phyloP scores from a whole-genome alignment of 1,139 yeast genomes.

The Zygosaccharomyces sapae region DNA sequence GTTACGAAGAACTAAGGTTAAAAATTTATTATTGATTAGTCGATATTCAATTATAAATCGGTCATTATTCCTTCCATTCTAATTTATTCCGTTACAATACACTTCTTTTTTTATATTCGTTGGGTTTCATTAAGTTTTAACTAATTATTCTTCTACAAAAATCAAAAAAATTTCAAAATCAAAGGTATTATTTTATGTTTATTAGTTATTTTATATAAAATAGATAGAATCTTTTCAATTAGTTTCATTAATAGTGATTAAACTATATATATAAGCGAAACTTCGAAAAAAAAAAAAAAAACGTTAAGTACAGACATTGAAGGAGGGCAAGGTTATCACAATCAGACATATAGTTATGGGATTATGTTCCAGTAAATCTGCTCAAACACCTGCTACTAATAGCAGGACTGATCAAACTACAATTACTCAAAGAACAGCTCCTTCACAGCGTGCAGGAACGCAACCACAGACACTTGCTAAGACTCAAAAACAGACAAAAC shows the following conservation, averaged over 20 bases:
- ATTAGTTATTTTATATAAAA: constrained; percentile 1
- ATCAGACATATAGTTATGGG: constrained; percentile 21
- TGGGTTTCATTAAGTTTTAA: constrained; percentile 2
- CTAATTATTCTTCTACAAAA: neutral
- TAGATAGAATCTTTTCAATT: constrained; percentile 1
- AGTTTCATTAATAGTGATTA: neutral
- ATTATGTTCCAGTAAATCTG: constrained; percentile 28
- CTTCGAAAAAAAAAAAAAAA: neutral
- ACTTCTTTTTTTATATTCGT: constrained; percentile 1
- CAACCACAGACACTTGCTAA: constrained; percentile 1
- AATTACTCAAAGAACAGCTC: constrained; percentile 3
- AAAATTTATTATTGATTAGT: neutral
- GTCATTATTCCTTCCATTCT: neutral
- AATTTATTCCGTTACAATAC: neutral
- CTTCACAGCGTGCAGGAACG: neutral
- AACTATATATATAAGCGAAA: neutral
- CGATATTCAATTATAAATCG: neutral
- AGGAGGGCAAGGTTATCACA: neutral
- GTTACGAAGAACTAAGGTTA: neutral
- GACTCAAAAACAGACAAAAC: constrained; percentile 1
- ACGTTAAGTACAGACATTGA: neutral
- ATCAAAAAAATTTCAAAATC: neutral
- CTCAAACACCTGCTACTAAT: constrained; percentile 2
- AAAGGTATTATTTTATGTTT: constrained; percentile 1
- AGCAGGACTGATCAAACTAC: constrained; percentile 18